A percentile compares a stretch with the other conserved stretches of the same genome.
phyloP scores from a whole-genome alignment of 371 early-diverging fungal species.

The Rhizopus sp. region DNA sequence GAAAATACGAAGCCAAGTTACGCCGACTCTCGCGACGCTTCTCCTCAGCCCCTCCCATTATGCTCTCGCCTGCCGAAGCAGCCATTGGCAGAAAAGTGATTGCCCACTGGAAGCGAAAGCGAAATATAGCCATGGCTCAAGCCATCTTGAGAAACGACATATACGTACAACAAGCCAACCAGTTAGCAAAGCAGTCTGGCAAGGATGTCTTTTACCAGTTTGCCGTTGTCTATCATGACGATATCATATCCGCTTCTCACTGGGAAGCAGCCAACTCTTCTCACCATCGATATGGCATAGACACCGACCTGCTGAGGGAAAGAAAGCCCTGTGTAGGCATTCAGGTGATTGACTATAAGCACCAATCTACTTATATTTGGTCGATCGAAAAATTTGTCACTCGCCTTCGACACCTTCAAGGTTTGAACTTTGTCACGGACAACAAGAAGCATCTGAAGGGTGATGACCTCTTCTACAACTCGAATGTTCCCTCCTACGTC shows the following conservation, averaged over 20 bases:
- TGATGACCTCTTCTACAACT: constrained; percentile 69
- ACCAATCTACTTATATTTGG: constrained; percentile 71
- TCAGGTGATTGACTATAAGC: constrained; percentile 64
- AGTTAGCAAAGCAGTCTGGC: constrained; percentile 68
- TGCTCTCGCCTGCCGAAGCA: constrained; percentile 46
- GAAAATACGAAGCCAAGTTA: constrained; percentile 53
- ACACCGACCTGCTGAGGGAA: constrained; percentile 39
- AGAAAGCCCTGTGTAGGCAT: constrained; percentile 61
- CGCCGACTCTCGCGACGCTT: constrained; percentile 35
- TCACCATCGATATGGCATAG: constrained; percentile 38
- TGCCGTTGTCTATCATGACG: constrained; percentile 53
- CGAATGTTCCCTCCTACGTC: constrained; percentile 51
- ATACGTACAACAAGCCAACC: constrained; percentile 78
- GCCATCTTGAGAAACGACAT: constrained; percentile 62
- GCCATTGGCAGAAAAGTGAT: constrained; percentile 50
- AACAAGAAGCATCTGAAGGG: constrained; percentile 65
- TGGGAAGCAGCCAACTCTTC: constrained; percentile 54
- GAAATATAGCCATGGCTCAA: constrained; percentile 68
- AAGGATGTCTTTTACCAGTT: constrained; percentile 81
- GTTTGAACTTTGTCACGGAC: constrained; percentile 67
- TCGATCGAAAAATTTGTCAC: constrained; percentile 62
- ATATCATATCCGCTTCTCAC: constrained; percentile 51
- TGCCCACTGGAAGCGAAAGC: constrained; percentile 57
- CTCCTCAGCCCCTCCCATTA: constrained; percentile 16
- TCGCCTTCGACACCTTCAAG: constrained; percentile 57